A percentile compares a stretch with the other conserved stretches of the same genome.
phyloP scores from a whole-genome alignment of 768 basidiomycete genomes.

The Suillus hirtellus region DNA sequence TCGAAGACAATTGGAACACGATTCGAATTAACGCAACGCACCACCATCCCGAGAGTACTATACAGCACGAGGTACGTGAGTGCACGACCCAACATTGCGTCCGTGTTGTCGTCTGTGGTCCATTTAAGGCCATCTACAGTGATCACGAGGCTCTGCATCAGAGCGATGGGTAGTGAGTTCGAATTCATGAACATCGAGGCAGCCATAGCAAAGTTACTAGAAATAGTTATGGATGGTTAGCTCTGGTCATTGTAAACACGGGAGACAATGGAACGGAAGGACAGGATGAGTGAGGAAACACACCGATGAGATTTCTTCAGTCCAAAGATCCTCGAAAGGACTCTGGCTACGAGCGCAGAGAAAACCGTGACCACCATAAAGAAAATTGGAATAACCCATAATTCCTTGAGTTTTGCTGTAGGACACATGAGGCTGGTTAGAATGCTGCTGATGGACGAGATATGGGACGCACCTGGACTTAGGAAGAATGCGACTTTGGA shows the following conservation, averaged over 20 bases:
- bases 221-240: background rate
- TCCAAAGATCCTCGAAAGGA: slow-evolving; percentile 60
- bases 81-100: slow-evolving; percentile 90
- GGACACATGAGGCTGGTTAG: background rate
- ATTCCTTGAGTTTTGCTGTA: slow-evolving; percentile 70
- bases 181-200: slow-evolving; percentile 93
- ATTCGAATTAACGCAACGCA: slow-evolving; percentile 38
- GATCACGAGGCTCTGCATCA: slow-evolving; percentile 87
- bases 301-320: slow-evolving; percentile 79
- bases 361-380: slow-evolving; percentile 75
- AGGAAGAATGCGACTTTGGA: slow-evolving; percentile 95
- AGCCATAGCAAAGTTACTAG: slow-evolving; percentile 75
- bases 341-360: slow-evolving; percentile 69
- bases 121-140: slow-evolving; percentile 84
- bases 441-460: background rate
- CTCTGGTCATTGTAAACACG: background rate
- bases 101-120: slow-evolving; percentile 74
- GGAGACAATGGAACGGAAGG: background rate
- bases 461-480: slow-evolving; percentile 57
- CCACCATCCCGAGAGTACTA: slow-evolving; percentile 94
- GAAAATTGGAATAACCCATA: slow-evolving; percentile 87
- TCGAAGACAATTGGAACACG: background rate
- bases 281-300: slow-evolving; percentile 17
- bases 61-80: slow-evolving; percentile 89
- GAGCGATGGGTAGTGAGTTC: slow-evolving; percentile 91